Base-by-base conservation (phyloP, 495 filamentous ascomycete genomes). In the Thozetella sp. region DNA sequence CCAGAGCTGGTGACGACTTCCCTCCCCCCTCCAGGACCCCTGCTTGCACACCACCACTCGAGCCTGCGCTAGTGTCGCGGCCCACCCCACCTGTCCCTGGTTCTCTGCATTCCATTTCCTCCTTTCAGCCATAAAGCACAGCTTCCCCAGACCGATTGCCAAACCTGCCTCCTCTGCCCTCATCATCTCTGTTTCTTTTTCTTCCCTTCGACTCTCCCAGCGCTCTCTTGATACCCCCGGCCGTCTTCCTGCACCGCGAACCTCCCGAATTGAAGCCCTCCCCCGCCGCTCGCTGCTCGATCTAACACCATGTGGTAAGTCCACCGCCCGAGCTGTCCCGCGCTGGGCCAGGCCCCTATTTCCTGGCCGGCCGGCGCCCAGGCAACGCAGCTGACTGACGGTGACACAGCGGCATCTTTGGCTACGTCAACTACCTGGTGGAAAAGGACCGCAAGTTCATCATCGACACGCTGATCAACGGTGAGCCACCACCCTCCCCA, bases 381-480 rank as follows among this genome's bases (percentile, higher is more conserved):
- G 22, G 25, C n/a, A 30, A 22, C 22, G 46, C 25, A 20, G 51
- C 24, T 22, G 22, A 51, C 53, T 63, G 54, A 61, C 58, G 30
- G 15, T 48, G 53, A 19, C 19, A 22, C 52, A 98, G 95, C 88
- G 95, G 95, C 76, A 99, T 99, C 75, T 97, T 97, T 80, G 95
- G 95, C 63, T 99, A 99, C 82, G 91, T 98, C 77, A 97, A 86
- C 67, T 88, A 87, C 77, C 77, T 92, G 70, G 92, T 97, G 66
- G 95, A 98, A 81, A 97, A 96, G 84, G 95, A 98, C 77, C 85
- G 96, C 68, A 92, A 90, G 72, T 93, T 87, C 80, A 95, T 99
- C 72, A 83, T 99, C 70, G 89, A 96, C 67, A 97, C 93, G 40
- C 86, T 99, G 62, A 91, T 98, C 73, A 97, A 97, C 83, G 95